Base-by-base conservation (phyloP, 352 stramenopile species). In the Pythium sp. region DNA sequence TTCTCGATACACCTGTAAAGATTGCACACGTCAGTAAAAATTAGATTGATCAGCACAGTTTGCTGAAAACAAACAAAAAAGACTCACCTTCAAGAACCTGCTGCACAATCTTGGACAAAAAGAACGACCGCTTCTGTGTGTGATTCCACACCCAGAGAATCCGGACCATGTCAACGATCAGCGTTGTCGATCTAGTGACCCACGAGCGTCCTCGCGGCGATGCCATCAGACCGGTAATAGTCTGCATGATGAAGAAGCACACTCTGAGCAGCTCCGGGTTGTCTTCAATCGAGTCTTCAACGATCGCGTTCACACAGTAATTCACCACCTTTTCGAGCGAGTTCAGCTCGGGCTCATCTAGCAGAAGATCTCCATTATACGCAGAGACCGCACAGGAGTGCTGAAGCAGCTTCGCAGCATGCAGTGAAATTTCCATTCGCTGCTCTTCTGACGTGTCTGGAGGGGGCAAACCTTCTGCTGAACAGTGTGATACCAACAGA, bases 141-240 rank as follows among this genome's bases (percentile, higher is more conserved):
- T 89, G 78, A 38, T 91, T 90, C 85, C 84, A 94, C 15, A 90
- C 59, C 87, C 87, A 95, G 9, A 95, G 55, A 47, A 94, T 73
- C 4, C 77, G 85, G 56, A 81, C 78, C 75, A 93, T 84, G 58
- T 96, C 87, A 26, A 87, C 67, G 34, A 91, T 61, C 8, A 96
- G 67, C 12, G 81, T 93, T 22, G 74, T 80, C 28, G 84, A 87
- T 3, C 78, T 60, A 0, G 73, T 70, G 22, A 94, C 82, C 86
- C 87, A 95, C 28, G 77, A 66, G n/a, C 81, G 75, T 20, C 86
- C 86, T 24, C 62, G 69, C 18, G 76, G 64, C 7, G 81, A 92
- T 3, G 84, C 80, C 43, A 91, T 55, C 20, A 96, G 67, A 2
- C 78, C 79, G 5, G 87, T 89, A 36, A 93, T 79, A 6, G 87